A percentile compares a stretch with the other conserved stretches of the same genome.
Evolutionary conservation across 2,329 filamentous ascomycete genomes (phyloP).

Genomic region (Alternaria panax): DNA sequence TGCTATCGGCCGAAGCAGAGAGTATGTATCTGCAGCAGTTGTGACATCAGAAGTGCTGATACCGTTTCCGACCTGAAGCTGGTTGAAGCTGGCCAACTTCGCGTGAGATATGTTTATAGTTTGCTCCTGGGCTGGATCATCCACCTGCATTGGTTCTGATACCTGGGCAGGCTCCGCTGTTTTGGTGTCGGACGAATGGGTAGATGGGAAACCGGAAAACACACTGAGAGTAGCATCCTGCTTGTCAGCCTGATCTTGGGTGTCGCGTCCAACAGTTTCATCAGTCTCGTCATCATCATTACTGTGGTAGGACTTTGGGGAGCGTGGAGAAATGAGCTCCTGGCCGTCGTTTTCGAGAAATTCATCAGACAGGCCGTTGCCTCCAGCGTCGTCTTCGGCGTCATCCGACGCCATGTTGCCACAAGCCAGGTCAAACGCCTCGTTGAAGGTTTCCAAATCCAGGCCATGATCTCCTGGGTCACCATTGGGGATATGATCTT

Average conservation of each 20-base stretch:
- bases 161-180: background rate
- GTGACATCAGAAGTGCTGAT: background rate
- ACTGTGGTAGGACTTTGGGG: background rate
- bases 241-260: background rate
- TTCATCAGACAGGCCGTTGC: background rate
- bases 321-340: background rate
- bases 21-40: background rate
- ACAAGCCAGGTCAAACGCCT: background rate
- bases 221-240: background rate
- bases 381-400: background rate
- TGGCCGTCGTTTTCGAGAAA: background rate
- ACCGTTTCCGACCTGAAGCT: background rate
- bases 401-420: background rate
- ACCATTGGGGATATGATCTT: background rate
- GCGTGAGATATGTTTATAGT: background rate
- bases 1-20: background rate
- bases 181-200: background rate
- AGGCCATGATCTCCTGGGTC: background rate
- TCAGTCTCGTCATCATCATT: background rate
- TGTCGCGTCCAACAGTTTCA: background rate
- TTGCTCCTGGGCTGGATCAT: background rate
- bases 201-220: background rate
- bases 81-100: background rate
- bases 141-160: background rate
- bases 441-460: background rate